Conservation (phyloP, 495 filamentous ascomycete genomes). For the Trichoderma erinaceum region DNA sequence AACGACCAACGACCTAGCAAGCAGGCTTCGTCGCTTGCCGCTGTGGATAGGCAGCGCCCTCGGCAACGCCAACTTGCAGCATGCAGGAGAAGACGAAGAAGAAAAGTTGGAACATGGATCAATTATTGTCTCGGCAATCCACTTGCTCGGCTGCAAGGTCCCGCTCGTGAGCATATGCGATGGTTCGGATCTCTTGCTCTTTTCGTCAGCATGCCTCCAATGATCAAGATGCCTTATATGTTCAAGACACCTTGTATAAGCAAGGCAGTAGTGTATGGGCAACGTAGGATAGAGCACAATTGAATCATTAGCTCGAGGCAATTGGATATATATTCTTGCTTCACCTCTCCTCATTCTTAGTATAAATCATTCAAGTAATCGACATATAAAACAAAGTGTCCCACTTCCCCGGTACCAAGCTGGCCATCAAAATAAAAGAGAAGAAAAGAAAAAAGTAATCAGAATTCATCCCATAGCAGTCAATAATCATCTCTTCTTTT, state of each 20-base stretch:
- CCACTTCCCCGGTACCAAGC: not conserved
- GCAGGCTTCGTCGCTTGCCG: not conserved
- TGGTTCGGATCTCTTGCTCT: too few species aligned
- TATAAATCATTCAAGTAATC: slow-evolving; percentile 9
- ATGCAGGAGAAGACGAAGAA: too few species aligned
- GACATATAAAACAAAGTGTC: not conserved
- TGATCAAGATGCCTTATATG: not conserved
- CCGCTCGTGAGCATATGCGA: not conserved
- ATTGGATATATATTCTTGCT: not conserved
- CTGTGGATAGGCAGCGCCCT: too few species aligned
- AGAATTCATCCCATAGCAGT: slow-evolving; percentile 10
- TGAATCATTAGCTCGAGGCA: not conserved
- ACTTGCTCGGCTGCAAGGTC: not conserved
- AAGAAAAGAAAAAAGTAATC: slow-evolving; percentile 1
- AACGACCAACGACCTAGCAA: too few species aligned
- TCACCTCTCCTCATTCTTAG: slow-evolving; percentile 4
- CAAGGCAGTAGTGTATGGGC: not conserved
- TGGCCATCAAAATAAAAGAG: not conserved
- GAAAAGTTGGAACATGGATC: too few species aligned
- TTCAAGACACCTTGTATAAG: not conserved
- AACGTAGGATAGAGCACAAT: not conserved
- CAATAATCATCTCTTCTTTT: slow-evolving; percentile 11
- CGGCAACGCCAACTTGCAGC: too few species aligned
- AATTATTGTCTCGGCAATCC: not conserved
- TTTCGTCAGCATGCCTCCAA: not conserved